Base-by-base conservation (phyloP, 2,329 filamentous ascomycete genomes). In the Teratosphaeria epicoccoides region DNA sequence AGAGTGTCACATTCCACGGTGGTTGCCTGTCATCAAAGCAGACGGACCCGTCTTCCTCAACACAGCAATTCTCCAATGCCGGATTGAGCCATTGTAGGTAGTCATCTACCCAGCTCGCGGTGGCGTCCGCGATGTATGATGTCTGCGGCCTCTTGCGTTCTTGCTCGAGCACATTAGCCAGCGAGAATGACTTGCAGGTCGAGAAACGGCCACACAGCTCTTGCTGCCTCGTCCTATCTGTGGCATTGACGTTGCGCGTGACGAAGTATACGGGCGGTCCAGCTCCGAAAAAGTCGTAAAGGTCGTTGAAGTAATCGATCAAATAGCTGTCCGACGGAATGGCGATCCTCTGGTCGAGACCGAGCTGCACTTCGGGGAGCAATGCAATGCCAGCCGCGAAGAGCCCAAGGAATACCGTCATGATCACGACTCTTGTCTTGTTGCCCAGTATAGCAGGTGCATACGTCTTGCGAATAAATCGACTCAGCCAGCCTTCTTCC, bases 201-300 rank as follows among this genome's bases (percentile, higher is more conserved):
- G 88, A 89, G 66, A 95, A 97, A 12, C 89, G 82, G 28, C 88
- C 89, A 69, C 93, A 98, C 3, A 98, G 77, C 56, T 94, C 82
- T 65, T 87, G 85, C 68, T 98, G 94, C 55, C 88, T 80, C 28
- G 73, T 64, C 26, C 88, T 79, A 55, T 86, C 72, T 0, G 91
- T 94, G 14, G 84, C 78, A 61, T 97, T 93, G 44, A 93, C 75
- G 47, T 85, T 80, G 20, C 84, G 82, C 2, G 90, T 88, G 45
- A 98, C 88, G 67, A 98, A 98, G 69, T 97, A 98, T 6, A 98
- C 89, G 0, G 93, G 93, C 47, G 93, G 91, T 0, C 93, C 94
- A 14, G 83, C 84, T 55, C 90, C 87, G 61, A 97, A 85, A 66
- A 98, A 98, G 54, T 83, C 82, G 67, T 96, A 95, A 25, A 98